Base-by-base conservation (phyloP, 306 rosid genomes). In the Medicago lupulina region DNA sequence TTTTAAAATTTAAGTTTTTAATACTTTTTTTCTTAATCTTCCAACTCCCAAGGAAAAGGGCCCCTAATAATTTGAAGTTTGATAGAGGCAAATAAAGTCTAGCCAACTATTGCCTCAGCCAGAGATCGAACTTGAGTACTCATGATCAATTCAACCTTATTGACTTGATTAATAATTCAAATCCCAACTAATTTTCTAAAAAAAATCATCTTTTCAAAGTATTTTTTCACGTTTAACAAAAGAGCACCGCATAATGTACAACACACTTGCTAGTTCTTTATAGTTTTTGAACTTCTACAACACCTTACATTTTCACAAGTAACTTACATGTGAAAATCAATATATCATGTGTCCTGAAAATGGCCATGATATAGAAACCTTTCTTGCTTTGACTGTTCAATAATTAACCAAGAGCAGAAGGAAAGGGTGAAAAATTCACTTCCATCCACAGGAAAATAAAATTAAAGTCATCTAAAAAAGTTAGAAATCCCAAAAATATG, bases 311-410 rank as follows among this genome's bases (percentile, higher is more conserved):
- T 61, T 31, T 61, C 67, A 31, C 11, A 15, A 31, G 43, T 31
- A 61, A 60, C 31, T 6, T 43, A 70, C 16, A 57, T 21, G 36
- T 58, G 63, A 58, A 58, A 58, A 58, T 12, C 16, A 61, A 46
- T 73, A 74, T 60, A 38, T 60, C 19, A 23, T 55, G 46, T 38
- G 23, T 51, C 28, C 66, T 16, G 58, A 67, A 76, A 76, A 21
- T 25, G 55, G 34, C 44, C 41, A 39, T 14, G 40, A 74, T 28
- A 44, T 43, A 28, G 5, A 40, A 59, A 75, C 16, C 40, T 44
- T 74, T 63, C 71, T 34, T 67, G 50, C 74, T 31, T 13, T 70
- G 71, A 59, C 69, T 14, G 64, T 75, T 31, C 40, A 49, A 23
- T 23, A 23, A n/a, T 58, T 23, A 75, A 60, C 71, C 39, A 31